phyloP scores from a whole-genome alignment of 371 early-diverging fungal species.

The Rhizopus delemar region DNA sequence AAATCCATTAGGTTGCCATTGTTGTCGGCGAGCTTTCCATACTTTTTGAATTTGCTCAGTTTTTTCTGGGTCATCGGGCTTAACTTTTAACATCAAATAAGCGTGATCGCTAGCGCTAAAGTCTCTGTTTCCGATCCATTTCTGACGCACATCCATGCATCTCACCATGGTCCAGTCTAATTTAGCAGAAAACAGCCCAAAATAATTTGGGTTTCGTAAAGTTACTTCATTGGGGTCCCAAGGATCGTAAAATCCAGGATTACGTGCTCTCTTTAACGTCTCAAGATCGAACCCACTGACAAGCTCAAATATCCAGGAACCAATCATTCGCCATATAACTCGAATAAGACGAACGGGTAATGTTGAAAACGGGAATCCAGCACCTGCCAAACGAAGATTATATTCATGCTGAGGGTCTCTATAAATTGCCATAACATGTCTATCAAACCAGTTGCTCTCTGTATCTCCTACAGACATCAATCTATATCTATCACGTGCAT shows the following conservation, averaged over 20 bases:
- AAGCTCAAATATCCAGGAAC: slow-evolving; percentile 15
- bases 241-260: slow-evolving; percentile 80
- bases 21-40: slow-evolving; percentile 26
- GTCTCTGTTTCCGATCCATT: slow-evolving; percentile 65
- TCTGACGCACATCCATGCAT: slow-evolving; percentile 53
- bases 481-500: slow-evolving; percentile 69
- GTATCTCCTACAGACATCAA: slow-evolving; percentile 63
- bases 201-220: slow-evolving; percentile 61
- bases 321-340: slow-evolving; percentile 19
- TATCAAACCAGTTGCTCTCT: slow-evolving; percentile 77
- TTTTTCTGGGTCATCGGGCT: slow-evolving; percentile 29
- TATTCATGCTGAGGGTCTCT: slow-evolving; percentile 24
- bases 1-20: slow-evolving; percentile 30
- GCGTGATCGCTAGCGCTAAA: slow-evolving; percentile 75
- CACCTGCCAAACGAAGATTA: slow-evolving; percentile 40
- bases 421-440: slow-evolving; percentile 42
- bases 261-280: slow-evolving; percentile 57
- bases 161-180: slow-evolving; percentile 77
- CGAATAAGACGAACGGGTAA: slow-evolving; percentile 17
- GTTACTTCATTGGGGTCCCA: slow-evolving; percentile 67
- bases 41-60: slow-evolving; percentile 11
- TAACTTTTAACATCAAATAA: slow-evolving; percentile 66
- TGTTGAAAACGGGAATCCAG: slow-evolving; percentile 34
- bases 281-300: slow-evolving; percentile 48
- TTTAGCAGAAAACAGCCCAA: slow-evolving; percentile 71